Evolutionary conservation across 306 rosid genomes (phyloP), one percentile per base, ranked within the genome.

Genomic region (Aeschynomene evenia): DNA sequence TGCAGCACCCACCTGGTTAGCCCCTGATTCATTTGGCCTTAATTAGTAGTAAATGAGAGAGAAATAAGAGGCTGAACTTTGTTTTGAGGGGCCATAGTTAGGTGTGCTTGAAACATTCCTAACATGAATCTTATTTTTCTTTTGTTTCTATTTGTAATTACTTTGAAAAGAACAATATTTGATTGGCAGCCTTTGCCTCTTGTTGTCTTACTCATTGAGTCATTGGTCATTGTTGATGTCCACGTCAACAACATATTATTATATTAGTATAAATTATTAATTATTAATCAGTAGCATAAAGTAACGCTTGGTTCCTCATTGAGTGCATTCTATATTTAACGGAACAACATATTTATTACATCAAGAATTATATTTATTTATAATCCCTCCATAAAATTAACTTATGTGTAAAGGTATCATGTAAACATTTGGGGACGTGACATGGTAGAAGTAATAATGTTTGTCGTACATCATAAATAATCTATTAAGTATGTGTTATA

Each of bases 71-170:
- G 26, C 13, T 28, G 5, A 60, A 66, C 40, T 50, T 63, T 40
- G 71, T 22, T 42, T 31, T 49, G 34, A 54, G 81, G 76, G 46
- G 67, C 78, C 62, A 6, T 37, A 45, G 9, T 24, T 55, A 22
- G 63, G 49, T 22, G 73, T 72, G 89, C 68, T 79, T 58, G 64
- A 70, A 75, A 78, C 64, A 81, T 81, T 79, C 80, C 71, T 73
- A 72, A 70, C 72, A 63, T 22, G 76, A 62, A 61, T 24, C 62
- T 9, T 6, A 60, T 45, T 45, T 2, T 56, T 57, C 52, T 57
- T 55, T 76, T 83, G 70, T 64, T 46, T 31, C 55, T 14, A 37
- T 49, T 14, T n/a, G n/a, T n/a, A n/a, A 37, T 34, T 23, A 54
- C 72, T 51, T 69, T 63, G n/a, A 73, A 50, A 55, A 66, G 31